These are phyloP conservation scores for Dipodascopsis uninucleata DNA, from an alignment of 805 yeast species.

Conservation along the genomic window DNA sequence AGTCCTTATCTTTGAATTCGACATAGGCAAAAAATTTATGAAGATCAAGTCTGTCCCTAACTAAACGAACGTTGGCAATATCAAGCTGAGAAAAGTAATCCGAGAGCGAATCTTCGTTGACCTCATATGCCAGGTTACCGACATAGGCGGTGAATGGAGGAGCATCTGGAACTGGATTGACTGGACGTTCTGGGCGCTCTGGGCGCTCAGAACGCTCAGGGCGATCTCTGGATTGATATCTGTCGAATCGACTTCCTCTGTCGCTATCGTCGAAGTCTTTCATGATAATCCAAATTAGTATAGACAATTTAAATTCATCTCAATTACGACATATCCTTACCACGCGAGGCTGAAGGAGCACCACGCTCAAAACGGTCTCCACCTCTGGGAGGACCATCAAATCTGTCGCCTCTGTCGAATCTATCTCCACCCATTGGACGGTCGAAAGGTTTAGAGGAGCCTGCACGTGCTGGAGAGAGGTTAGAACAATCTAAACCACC, in stretches of 20 bases:
- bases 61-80: slow-evolving; percentile 64
- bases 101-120: slow-evolving; percentile 53
- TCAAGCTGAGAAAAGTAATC: slow-evolving; percentile 40
- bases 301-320: too few species aligned
- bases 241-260: slow-evolving; percentile 23
- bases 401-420: too few species aligned
- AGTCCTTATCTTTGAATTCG: slow-evolving; percentile 78
- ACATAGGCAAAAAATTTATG: slow-evolving; percentile 87
- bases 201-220: slow-evolving; percentile 10
- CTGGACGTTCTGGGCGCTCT: slow-evolving; percentile 37
- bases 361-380: too few species aligned
- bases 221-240: slow-evolving; percentile 6
- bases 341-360: too few species aligned
- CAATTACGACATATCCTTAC: too few species aligned
- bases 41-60: slow-evolving; percentile 62
- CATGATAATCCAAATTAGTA: not conserved
- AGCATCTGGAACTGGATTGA: slow-evolving; percentile 80
- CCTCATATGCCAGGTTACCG: slow-evolving; percentile 80
- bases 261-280: slow-evolving; percentile 14
- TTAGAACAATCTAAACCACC: too few species aligned
- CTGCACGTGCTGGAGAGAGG: too few species aligned
- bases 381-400: too few species aligned
- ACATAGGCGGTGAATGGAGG: slow-evolving; percentile 93
- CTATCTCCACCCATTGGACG: too few species aligned
- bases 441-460: too few species aligned